A percentile compares a stretch with the other conserved stretches of the same genome.
Evolutionary conservation across 805 yeast genomes (phyloP).

Genomic region (Candida tibetensis): DNA sequence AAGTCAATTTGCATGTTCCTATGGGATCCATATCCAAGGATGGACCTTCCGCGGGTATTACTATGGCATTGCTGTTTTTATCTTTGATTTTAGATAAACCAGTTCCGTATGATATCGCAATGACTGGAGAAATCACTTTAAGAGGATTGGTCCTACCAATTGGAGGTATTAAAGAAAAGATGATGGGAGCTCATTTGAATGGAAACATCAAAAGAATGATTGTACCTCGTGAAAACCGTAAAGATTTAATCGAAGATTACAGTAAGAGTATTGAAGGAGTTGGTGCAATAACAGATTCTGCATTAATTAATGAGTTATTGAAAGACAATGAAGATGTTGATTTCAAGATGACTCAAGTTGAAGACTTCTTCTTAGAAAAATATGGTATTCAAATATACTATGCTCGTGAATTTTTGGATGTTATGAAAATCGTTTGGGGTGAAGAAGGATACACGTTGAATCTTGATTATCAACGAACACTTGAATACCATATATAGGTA

Average conservation of each 20-base stretch:
- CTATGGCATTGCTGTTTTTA: conserved; percentile 47
- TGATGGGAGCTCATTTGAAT: conserved; percentile 75
- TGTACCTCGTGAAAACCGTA: conserved; percentile 67
- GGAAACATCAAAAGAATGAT: conserved; percentile 55
- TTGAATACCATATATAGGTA: conserved; percentile 30
- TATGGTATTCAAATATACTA: conserved; percentile 60
- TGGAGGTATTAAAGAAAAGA: conserved; percentile 77
- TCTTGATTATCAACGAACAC: conserved; percentile 23
- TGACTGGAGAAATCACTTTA: conserved; percentile 85
- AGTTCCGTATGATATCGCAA: conserved; percentile 54
- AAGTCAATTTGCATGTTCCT: conserved; percentile 54
- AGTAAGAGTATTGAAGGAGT: conserved; percentile 34
- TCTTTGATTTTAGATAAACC: conserved; percentile 44
- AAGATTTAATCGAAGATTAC: conserved; percentile 63
- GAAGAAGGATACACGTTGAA: conserved; percentile 26
- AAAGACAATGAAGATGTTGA: conserved; percentile 31
- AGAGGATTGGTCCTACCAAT: conserved; percentile 77
- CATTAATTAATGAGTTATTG: conserved; percentile 33
- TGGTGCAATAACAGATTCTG: conserved; percentile 15
- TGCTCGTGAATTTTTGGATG: conserved; percentile 79
- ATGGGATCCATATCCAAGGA: conserved; percentile 48
- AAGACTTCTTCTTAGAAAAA: conserved; percentile 47
- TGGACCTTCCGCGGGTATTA: conserved; percentile 51
- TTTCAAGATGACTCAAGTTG: conserved; percentile 39
- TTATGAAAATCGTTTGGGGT: conserved; percentile 68